Conservation (phyloP, 2,329 filamentous ascomycete genomes). For the Cytospora mali region DNA sequence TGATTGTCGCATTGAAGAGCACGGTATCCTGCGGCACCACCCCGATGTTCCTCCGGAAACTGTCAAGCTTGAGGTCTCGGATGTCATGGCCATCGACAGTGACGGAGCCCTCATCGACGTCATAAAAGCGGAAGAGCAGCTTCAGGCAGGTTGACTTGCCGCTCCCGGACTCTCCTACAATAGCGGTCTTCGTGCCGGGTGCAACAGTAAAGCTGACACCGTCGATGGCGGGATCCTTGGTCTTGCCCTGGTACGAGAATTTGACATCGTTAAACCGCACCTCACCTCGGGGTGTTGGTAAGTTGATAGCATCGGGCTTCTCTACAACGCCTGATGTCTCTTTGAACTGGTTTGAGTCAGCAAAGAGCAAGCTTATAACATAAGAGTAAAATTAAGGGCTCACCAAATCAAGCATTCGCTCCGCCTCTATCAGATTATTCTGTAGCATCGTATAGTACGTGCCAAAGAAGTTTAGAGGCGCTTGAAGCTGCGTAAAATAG, state of each 20-base stretch:
- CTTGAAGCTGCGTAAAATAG: constrained; percentile 64
- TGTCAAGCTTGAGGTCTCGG: constrained; percentile 82
- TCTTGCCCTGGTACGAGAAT: constrained; percentile 47
- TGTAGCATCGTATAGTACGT: constrained; percentile 51
- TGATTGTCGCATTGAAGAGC: constrained; percentile 89
- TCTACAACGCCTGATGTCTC: constrained; percentile 48
- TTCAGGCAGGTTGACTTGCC: constrained; percentile 54
- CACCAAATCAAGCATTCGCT: constrained; percentile 47
- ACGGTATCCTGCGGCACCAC: constrained; percentile 96
- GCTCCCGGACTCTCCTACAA: constrained; percentile 50
- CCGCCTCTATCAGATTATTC: constrained; percentile 49
- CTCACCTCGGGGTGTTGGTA: constrained; percentile 41
- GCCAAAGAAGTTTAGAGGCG: constrained; percentile 63
- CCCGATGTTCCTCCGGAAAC: constrained; percentile 80
- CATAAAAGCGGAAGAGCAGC: constrained; percentile 55
- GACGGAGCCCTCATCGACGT: constrained; percentile 49
- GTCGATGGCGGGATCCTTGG: constrained; percentile 41
- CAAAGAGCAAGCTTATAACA: background rate
- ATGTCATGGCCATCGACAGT: constrained; percentile 62
- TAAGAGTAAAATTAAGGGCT: background rate
- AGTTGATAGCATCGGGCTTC: constrained; percentile 41
- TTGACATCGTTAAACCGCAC: constrained; percentile 47
- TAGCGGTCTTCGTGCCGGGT: constrained; percentile 49
- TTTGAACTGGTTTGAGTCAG: constrained; percentile 38
- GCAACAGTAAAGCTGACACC: constrained; percentile 46